These are phyloP conservation scores for Pseudogymnoascus sp. DNA, from an alignment of 2,329 filamentous ascomycete genomes.

Conservation along the genomic window DNA sequence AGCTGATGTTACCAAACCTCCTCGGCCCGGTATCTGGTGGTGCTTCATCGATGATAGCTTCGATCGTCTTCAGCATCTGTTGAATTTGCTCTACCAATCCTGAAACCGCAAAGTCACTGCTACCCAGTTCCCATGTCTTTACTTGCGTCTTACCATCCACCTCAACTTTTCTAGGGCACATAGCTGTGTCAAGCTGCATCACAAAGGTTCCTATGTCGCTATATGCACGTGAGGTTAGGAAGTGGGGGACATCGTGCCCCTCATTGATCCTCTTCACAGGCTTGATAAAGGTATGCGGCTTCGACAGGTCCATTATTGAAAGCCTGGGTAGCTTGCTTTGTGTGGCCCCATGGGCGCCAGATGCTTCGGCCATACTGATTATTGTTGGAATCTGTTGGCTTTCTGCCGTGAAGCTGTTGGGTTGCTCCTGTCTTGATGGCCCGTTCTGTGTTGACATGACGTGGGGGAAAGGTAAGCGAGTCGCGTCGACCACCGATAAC, in stretches of 20 bases:
- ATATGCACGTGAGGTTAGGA: conserved; percentile 77
- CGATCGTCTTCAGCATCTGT: conserved; percentile 57
- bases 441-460: not conserved
- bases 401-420: not conserved
- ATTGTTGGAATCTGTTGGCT: not conserved
- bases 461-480: not conserved
- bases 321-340: conserved; percentile 8
- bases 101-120: conserved; percentile 35
- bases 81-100: conserved; percentile 54
- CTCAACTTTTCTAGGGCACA: conserved; percentile 60
- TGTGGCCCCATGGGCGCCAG: not conserved
- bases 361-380: not conserved
- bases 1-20: conserved; percentile 87
- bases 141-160: conserved; percentile 33
- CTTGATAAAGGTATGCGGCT: conserved; percentile 51
- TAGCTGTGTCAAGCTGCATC: conserved; percentile 79
- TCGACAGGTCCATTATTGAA: conserved; percentile 37
- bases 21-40: conserved; percentile 81
- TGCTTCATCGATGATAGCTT: conserved; percentile 63
- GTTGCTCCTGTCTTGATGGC: not conserved
- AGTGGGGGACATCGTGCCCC: conserved; percentile 70
- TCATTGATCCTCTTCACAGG: conserved; percentile 82
- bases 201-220: conserved; percentile 81
- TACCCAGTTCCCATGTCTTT: conserved; percentile 45
- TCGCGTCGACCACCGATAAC: not conserved